A percentile compares a stretch with the other conserved stretches of the same genome.
phyloP scores from a whole-genome alignment of 208 protist genomes.

The Borovskyia barvae region DNA sequence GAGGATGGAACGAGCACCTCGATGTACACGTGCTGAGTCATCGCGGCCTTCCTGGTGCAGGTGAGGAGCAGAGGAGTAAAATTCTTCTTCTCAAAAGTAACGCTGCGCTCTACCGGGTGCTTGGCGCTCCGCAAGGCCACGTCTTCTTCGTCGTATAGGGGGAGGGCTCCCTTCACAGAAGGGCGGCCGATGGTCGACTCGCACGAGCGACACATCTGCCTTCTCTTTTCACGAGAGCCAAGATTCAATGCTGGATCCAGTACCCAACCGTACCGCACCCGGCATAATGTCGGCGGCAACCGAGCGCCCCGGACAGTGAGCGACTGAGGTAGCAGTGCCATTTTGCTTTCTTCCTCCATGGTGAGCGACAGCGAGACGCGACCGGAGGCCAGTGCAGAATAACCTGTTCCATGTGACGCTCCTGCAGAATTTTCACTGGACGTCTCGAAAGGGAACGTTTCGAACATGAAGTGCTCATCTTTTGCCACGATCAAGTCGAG shows the following conservation, averaged over 20 bases:
- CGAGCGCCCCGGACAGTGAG: constrained; percentile 1
- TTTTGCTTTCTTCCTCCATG: constrained; percentile 24
- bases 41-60: constrained; percentile 4
- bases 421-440: too few relatives aligned
- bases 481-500: constrained; percentile 20
- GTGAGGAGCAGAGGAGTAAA: constrained; percentile 12
- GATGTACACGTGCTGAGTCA: constrained; percentile 5
- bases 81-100: constrained; percentile 10
- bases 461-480: constrained; percentile 23
- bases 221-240: constrained; percentile 12
- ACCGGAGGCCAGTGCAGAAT: not conserved
- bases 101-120: not conserved
- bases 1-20: not conserved
- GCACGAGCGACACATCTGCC: constrained; percentile 6
- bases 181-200: constrained; percentile 15
- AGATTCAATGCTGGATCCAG: constrained; percentile 1
- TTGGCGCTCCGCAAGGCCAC: too few relatives aligned
- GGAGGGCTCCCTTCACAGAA: too few relatives aligned
- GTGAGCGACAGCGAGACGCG: constrained; percentile 11
- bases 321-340: constrained; percentile 8
- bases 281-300: not conserved
- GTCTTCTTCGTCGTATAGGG: too few relatives aligned
- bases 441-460: not conserved
- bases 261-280: constrained; percentile 17
- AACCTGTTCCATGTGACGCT: too few relatives aligned